Evolutionary conservation across 2,329 filamentous ascomycete species (phyloP).

Genomic region (Parastagonospora avenae): DNA sequence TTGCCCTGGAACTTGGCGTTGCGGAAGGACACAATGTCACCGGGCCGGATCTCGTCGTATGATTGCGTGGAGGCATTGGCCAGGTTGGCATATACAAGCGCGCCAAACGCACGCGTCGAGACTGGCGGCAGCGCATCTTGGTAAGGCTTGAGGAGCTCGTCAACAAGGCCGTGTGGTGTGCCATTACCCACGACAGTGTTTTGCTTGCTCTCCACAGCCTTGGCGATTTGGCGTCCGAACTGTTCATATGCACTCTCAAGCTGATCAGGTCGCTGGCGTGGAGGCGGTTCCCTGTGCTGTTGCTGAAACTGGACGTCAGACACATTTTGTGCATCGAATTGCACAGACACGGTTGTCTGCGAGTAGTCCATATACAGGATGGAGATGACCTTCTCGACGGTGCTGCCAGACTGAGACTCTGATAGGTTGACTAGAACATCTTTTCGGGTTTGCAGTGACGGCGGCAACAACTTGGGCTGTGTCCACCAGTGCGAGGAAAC

Average conservation of each 20-base stretch:
- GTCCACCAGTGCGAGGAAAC: constrained; percentile 84
- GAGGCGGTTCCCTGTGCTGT: constrained; percentile 82
- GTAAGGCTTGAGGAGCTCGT: constrained; percentile 76
- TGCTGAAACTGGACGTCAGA: constrained; percentile 79
- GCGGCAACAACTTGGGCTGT: constrained; percentile 77
- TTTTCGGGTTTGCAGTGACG: constrained; percentile 77
- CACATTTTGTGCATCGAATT: constrained; percentile 76
- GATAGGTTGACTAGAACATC: constrained; percentile 85
- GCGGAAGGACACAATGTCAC: constrained; percentile 90
- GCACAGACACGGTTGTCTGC: constrained; percentile 83
- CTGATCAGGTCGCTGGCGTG: constrained; percentile 85
- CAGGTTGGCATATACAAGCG: constrained; percentile 90
- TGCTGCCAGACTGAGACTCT: constrained; percentile 75
- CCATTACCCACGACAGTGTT: constrained; percentile 85
- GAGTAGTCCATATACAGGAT: constrained; percentile 96
- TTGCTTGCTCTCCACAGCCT: constrained; percentile 72
- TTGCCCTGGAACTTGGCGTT: constrained; percentile 96
- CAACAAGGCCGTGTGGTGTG: constrained; percentile 75
- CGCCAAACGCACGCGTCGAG: constrained; percentile 87
- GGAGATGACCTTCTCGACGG: constrained; percentile 79
- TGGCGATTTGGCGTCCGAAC: constrained; percentile 79
- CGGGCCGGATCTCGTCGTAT: constrained; percentile 88
- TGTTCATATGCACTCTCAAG: constrained; percentile 83
- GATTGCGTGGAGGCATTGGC: constrained; percentile 91
- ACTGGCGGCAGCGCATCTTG: constrained; percentile 78